Evolutionary conservation across 805 yeast genomes (phyloP).

Genomic region (Lachancea sp.): DNA sequence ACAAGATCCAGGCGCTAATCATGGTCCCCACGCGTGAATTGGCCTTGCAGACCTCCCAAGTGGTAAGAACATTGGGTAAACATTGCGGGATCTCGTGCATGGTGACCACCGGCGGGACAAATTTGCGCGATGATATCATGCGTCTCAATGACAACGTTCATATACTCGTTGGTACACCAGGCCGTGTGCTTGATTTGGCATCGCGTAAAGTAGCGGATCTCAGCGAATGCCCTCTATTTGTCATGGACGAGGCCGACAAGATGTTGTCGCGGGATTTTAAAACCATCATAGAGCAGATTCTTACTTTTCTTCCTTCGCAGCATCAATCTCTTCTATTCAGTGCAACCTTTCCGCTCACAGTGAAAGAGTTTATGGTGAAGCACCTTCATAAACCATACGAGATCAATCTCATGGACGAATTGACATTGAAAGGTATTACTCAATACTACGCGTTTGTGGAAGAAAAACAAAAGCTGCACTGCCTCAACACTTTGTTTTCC

Average conservation of each 20-base stretch:
- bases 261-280: constrained; percentile 89
- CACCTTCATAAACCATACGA: constrained; percentile 90
- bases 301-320: constrained; percentile 68
- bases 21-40: constrained; percentile 97
- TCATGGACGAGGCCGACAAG: constrained; percentile 99
- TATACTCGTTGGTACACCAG: constrained; percentile 94
- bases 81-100: constrained; percentile 88
- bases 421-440: constrained; percentile 91
- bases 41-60: constrained; percentile 96
- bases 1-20: constrained; percentile 85
- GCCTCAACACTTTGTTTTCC: constrained; percentile 89
- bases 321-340: constrained; percentile 84
- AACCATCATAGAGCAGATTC: constrained; percentile 77
- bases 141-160: constrained; percentile 92
- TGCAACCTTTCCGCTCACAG: constrained; percentile 95
- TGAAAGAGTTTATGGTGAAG: constrained; percentile 84
- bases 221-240: constrained; percentile 76
- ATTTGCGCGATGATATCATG: constrained; percentile 85
- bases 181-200: constrained; percentile 92
- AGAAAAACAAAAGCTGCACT: constrained; percentile 91
- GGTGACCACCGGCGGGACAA: constrained; percentile 99
- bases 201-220: constrained; percentile 82
- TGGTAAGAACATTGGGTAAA: constrained; percentile 90
- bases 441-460: constrained; percentile 98
- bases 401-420: constrained; percentile 95